Evolutionary conservation across 495 filamentous ascomycete species (phyloP).

Genomic region (Neurospora terricola): DNA sequence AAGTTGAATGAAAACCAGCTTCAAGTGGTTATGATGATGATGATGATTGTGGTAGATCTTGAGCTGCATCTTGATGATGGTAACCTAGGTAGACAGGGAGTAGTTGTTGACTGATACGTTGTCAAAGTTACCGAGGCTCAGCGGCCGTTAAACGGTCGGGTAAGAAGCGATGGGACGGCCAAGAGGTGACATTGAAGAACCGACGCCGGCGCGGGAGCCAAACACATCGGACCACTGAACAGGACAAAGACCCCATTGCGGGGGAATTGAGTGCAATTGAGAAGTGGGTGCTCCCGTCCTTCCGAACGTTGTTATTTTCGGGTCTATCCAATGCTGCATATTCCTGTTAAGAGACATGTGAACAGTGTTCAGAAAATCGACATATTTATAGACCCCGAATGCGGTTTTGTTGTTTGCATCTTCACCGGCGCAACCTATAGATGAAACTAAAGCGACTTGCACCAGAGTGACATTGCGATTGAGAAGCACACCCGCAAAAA

Average conservation of each 20-base stretch:
- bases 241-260: neutral
- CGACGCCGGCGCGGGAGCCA: neutral
- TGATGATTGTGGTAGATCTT: neutral
- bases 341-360: neutral
- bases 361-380: neutral
- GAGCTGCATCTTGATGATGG: neutral
- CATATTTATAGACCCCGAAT: neutral
- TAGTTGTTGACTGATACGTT: neutral
- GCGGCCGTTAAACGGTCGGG: neutral
- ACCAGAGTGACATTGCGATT: neutral
- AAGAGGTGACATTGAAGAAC: neutral
- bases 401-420: neutral
- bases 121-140: constrained; percentile 4
- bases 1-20: neutral
- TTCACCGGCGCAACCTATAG: neutral
- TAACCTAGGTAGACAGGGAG: neutral
- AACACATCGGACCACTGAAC: neutral
- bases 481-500: neutral
- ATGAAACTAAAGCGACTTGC: neutral
- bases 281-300: neutral
- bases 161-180: neutral
- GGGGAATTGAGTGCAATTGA: neutral
- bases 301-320: neutral
- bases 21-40: neutral
- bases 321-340: neutral